phyloP scores from a whole-genome alignment of 2,329 filamentous ascomycete species.

The Pseudofabraea citricarpa region DNA sequence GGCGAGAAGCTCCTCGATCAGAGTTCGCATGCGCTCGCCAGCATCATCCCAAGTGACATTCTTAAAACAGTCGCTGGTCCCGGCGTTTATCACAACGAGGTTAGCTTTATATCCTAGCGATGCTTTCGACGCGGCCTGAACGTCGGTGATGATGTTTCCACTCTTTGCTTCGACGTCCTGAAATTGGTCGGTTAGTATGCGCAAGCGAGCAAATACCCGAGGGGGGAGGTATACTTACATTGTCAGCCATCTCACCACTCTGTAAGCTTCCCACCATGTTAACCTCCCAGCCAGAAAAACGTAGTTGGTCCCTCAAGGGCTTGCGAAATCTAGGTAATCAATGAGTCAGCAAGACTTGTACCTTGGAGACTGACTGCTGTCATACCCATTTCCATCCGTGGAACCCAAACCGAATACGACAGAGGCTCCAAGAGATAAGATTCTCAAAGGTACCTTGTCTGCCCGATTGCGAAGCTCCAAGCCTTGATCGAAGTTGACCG shows the following conservation, averaged over 20 bases:
- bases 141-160: conserved; percentile 12
- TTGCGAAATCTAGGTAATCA: conserved; percentile 13
- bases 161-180: conserved; percentile 13
- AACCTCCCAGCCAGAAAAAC: conserved; percentile 19
- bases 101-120: conserved; percentile 13
- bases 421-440: conserved; percentile 4
- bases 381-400: conserved; percentile 8
- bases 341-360: too few species aligned
- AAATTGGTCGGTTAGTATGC: not conserved
- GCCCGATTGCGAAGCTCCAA: too few species aligned
- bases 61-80: conserved; percentile 29
- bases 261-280: conserved; percentile 23
- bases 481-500: too few species aligned
- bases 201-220: too few species aligned
- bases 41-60: conserved; percentile 15
- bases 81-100: conserved; percentile 24
- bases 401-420: conserved; percentile 1
- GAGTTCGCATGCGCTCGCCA: conserved; percentile 16
- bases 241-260: conserved; percentile 20
- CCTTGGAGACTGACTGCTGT: too few species aligned
- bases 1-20: conserved; percentile 22
- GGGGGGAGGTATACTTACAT: conserved; percentile 15
- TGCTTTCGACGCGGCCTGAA: conserved; percentile 2
- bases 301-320: conserved; percentile 15
- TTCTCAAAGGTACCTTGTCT: too few species aligned